Percentiles rank a stretch among this genome's conserved stretches.
Evolutionary conservation across 768 basidiomycete genomes (phyloP).

Genomic region (Hypholoma fasciculare): DNA sequence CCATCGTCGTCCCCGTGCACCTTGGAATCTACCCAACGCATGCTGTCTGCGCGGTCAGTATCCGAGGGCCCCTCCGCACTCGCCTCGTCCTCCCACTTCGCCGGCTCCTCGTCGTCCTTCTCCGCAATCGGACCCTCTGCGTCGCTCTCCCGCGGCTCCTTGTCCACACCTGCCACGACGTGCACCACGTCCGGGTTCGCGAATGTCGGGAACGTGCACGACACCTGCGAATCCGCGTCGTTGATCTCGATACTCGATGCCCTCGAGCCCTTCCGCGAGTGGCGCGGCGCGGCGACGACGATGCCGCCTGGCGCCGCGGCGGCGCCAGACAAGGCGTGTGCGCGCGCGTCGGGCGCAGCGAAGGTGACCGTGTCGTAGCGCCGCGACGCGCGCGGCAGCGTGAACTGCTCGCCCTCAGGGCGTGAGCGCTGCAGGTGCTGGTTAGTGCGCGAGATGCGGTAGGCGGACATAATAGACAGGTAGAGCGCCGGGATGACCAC

Average conservation of each 20-base stretch:
- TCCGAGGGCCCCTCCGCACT: neutral
- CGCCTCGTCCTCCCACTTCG: slow-evolving; percentile 8
- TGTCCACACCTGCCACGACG: neutral
- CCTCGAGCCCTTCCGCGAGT: neutral
- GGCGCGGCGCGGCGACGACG: neutral
- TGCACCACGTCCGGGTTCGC: slow-evolving; percentile 18
- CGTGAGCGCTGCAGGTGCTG: slow-evolving; percentile 37
- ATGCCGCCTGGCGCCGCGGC: neutral
- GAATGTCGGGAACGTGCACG: slow-evolving; percentile 35
- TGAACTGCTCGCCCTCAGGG: slow-evolving; percentile 22
- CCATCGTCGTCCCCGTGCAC: slow-evolving; percentile 12
- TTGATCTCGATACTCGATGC: slow-evolving; percentile 1
- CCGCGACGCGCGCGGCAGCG: slow-evolving; percentile 10
- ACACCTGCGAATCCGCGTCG: slow-evolving; percentile 25
- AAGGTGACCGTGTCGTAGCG: slow-evolving; percentile 7
- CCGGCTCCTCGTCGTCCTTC: slow-evolving; percentile 13
- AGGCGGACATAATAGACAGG: slow-evolving; percentile 45
- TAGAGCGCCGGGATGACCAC: slow-evolving; percentile 52
- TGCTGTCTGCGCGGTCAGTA: neutral
- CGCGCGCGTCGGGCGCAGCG: slow-evolving; percentile 15
- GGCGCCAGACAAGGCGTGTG: slow-evolving; percentile 10
- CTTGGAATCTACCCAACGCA: neutral
- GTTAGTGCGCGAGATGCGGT: slow-evolving; percentile 34
- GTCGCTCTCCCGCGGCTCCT: neutral
- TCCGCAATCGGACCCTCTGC: neutral